Conservation (phyloP, 2,329 filamentous ascomycete genomes). For the Chaetomium strumarium region DNA sequence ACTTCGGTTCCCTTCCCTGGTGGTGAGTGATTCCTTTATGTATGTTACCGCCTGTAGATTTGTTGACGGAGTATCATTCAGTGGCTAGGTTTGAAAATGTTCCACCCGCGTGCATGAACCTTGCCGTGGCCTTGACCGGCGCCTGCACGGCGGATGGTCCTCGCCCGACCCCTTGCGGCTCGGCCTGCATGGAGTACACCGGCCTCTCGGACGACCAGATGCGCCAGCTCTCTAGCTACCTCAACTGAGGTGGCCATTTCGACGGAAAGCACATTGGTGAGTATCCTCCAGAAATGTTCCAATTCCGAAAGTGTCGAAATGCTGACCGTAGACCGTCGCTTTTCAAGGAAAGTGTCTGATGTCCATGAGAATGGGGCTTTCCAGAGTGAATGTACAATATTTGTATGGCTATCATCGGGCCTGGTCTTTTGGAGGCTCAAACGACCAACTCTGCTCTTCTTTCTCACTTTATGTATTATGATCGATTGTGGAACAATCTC, state of each 20-base stretch:
- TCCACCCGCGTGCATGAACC: not conserved
- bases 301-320: no score
- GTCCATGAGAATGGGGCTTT: no score
- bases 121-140: not conserved
- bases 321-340: no score
- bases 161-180: not conserved
- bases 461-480: no score
- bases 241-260: not conserved
- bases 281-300: no score
- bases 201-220: not conserved
- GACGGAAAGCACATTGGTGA: no score
- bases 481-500: no score
- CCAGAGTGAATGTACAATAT: no score
- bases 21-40: not conserved
- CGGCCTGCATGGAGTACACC: not conserved
- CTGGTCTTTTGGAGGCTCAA: no score
- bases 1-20: not conserved
- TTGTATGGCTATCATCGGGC: no score
- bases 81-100: not conserved
- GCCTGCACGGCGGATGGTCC: not conserved
- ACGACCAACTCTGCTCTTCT: no score
- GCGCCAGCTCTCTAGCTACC: not conserved
- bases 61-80: not conserved
- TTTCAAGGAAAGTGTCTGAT: no score
- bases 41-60: not conserved